Evolutionary conservation across 2,329 filamentous ascomycete species (phyloP), one percentile per base, ranked within the genome.

Genomic region (Xylariaceae sp.): DNA sequence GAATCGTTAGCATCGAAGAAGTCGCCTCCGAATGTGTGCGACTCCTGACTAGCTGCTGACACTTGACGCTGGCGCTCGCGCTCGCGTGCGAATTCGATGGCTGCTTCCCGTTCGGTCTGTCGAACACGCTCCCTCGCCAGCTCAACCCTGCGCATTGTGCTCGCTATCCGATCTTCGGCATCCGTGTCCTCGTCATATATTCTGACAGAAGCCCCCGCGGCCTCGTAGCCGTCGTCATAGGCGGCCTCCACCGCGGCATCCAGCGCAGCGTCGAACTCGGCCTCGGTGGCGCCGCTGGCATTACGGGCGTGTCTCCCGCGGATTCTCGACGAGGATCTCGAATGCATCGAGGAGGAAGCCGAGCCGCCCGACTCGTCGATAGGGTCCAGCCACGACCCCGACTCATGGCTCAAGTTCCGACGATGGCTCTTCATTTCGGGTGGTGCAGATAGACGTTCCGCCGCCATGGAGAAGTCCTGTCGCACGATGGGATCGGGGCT

Each of bases 191-290:
- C 51, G 12, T 55, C 59, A 18, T 57, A 52, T n/a, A 31, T 52
- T 36, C 44, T 53, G n/a, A 67, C 59, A 16, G 65, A 62, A 5
- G 68, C 58, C 13, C 70, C 68, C 56, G 74, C 77, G 4, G 83
- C 83, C 52, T 94, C 88, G 43, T 87, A 84, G 1, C 85, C 85
- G 42, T 95, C 88, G 55, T 94, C 83, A 56, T 96, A 98, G 5
- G 90, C 92, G 32, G 90, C 90, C 58, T 96, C 92, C 7, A 96
- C 89, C 11, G 92, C 92, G 16, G 89, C 90, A 61, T 96, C 90
- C 27, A 96, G 69, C 4, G 92, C 92, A 7, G 87, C 88, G 59
- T 95, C 89, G 45, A 96, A 94, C 52, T 94, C 89, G 5, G 85
- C 82, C 55, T 94, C 86, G 0, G 86, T 92, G 19, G 73, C 77